Evolutionary conservation across 352 stramenopile genomes (phyloP), one percentile per base, ranked within the genome.

Genomic region (Elongisporangium prolatum): DNA sequence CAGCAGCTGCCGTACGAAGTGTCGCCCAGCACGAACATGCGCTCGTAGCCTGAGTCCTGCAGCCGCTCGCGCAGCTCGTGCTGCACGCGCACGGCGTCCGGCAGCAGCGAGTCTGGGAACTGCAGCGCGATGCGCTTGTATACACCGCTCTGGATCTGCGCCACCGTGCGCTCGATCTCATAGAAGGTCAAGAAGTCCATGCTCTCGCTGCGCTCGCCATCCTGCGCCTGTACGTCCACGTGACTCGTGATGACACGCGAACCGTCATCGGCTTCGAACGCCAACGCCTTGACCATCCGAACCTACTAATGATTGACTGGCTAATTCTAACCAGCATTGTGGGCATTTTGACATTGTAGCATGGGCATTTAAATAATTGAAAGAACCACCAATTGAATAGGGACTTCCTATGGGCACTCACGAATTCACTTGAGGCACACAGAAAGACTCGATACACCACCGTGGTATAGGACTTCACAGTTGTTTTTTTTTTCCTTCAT

Each of bases 1-100:
- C 95, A 98, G 77, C 95, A 98, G 57, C 88, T 96, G 47, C 88
- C 93, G 64, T 98, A 98, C 21, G 94, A 98, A 9, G 96, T 98
- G 68, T 99, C 96, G 20, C 96, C 96, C 14, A 99, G 69, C 22
- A 98, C 81, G 61, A 98, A 98, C 20, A 98, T 77, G 37, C 82
- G 82, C 54, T 89, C 69, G 60, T 69, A 75, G 61, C 24, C 61
- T 16, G 88, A 67, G 13, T 68, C 63, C 9, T 64, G 50, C 5
- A 83, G 64, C 11, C 69, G 53, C 22, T 80, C 62, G 62, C 84
- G 55, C 3, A 95, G 69, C 55, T 84, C 67, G 55, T 86, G 69
- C 61, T 98, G 91, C 60, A 98, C 77, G 28, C 85, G 74, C 8
- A 88, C 65, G 21, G 94, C 87, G 64, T 98, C 91, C 2, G 77